phyloP scores from a whole-genome alignment of 208 protist genomes.

The Angomonas desouzai region DNA sequence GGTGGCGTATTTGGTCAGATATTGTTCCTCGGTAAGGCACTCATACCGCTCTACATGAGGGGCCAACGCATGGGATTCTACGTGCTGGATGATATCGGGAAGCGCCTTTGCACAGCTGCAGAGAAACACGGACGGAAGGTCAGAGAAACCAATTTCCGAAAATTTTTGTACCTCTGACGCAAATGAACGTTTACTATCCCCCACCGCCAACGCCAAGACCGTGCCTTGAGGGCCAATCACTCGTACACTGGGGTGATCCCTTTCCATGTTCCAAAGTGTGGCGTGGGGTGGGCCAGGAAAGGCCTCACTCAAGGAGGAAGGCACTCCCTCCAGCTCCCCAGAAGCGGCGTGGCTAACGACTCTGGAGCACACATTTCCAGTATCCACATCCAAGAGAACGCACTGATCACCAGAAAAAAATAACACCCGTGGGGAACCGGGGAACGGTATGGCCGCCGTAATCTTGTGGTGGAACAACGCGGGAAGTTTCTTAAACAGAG shows the following conservation, averaged over 20 bases:
- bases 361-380: constrained; percentile 19
- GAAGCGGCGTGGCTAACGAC: constrained; percentile 15
- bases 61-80: not conserved
- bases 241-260: not conserved
- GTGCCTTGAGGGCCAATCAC: not conserved
- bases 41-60: not conserved
- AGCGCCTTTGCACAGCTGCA: not conserved
- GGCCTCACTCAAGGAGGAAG: constrained; percentile 19
- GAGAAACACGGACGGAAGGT: not conserved
- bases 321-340: constrained; percentile 24
- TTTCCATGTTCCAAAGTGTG: not conserved
- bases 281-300: not conserved
- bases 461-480: constrained; percentile 27
- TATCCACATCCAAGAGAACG: constrained; percentile 46
- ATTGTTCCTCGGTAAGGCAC: not conserved
- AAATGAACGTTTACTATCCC: no score
- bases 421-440: constrained; percentile 39
- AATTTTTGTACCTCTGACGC: not conserved
- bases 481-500: constrained; percentile 30
- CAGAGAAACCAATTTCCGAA: not conserved
- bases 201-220: not conserved
- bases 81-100: not conserved
- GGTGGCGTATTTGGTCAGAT: not conserved
- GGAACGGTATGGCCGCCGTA: constrained; percentile 41
- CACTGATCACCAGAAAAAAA: constrained; percentile 59